Base-by-base conservation (phyloP, 228 moss, liverwort and hornwort genomes). In the Sphagnum magellanicum region DNA sequence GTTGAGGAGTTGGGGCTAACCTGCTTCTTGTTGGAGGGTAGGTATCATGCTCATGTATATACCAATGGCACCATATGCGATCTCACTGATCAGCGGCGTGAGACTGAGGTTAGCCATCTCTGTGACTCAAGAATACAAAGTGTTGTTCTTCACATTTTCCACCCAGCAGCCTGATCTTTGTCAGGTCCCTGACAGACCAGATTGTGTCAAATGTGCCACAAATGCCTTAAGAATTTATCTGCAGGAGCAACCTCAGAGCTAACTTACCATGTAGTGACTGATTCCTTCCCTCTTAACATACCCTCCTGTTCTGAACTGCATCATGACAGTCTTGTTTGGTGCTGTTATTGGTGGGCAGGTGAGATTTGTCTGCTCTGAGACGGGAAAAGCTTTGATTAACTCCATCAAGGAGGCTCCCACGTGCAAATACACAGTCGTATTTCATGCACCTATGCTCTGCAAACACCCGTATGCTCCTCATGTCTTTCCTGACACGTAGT, bases 391-490 rank as follows among this genome's bases (percentile, higher is more conserved):
- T 6, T 62, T 68, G 32, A 95, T 92, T 47, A 87, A 82, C 60
- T 89, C 95, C 53, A 84, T 96, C 77, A 96, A 91, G 75, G 92
- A 96, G 81, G 90, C 95, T 75, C 92, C 92, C 11, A 96, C 90
- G 74, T 92, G 95, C 85, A 96, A 96, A 76, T 96, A 96, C 72
- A 96, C 83, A 59, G 84, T 96, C 59, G 84, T 92, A 50, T 84
- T 96, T 75, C 84, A 92, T 57, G 91, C 81, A 55, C 92, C 95
- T 53, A 81, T 74, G 71, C 83, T 96, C 65, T 96, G 95, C 88
- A 89, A 88, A 66, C 95, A 96, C 81, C 87, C 86, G 95, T 92
- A 87, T 78, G 90, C 76, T 68, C 32, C 71, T 6, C 6, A 0
- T n/a, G 10, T 63, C 32, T 57, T 70, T 0, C 32, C 3, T 3